Evolutionary conservation across 768 basidiomycete genomes (phyloP).

Genomic region (Gloeopeniophorella convolvens): DNA sequence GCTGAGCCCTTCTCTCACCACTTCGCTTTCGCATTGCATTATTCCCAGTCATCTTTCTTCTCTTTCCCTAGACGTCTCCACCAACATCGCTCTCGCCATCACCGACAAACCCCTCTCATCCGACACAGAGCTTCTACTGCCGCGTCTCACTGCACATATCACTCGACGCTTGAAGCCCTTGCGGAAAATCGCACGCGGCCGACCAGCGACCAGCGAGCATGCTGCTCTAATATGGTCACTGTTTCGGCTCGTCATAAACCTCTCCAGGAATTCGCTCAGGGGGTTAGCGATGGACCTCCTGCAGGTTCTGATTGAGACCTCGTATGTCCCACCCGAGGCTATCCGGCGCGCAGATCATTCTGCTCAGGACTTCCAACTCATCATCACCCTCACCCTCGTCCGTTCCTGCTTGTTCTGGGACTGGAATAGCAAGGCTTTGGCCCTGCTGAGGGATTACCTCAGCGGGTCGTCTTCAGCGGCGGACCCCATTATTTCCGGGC

Average conservation of each 20-base stretch:
- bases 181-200: background rate
- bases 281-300: constrained; percentile 41
- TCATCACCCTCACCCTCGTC: constrained; percentile 44
- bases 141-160: constrained; percentile 1
- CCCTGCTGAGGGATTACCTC: constrained; percentile 31
- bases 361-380: constrained; percentile 38
- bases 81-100: constrained; percentile 27
- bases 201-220: background rate
- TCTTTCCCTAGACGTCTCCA: constrained; percentile 25
- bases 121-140: background rate
- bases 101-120: constrained; percentile 33
- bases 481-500: constrained; percentile 26
- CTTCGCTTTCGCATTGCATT: constrained; percentile 6
- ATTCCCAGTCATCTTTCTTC: constrained; percentile 26
- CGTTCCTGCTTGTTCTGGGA: constrained; percentile 50
- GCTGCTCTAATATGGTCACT: constrained; percentile 30
- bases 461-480: constrained; percentile 23
- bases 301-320: constrained; percentile 38
- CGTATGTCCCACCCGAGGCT: constrained; percentile 42
- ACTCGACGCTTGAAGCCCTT: background rate
- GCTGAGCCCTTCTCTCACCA: constrained; percentile 1
- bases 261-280: constrained; percentile 33
- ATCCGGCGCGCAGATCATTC: constrained; percentile 33
- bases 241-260: constrained; percentile 39
- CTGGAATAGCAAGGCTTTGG: constrained; percentile 40